Conservation (phyloP, 768 basidiomycete genomes). For the Cystobasidium ongulense region DNA sequence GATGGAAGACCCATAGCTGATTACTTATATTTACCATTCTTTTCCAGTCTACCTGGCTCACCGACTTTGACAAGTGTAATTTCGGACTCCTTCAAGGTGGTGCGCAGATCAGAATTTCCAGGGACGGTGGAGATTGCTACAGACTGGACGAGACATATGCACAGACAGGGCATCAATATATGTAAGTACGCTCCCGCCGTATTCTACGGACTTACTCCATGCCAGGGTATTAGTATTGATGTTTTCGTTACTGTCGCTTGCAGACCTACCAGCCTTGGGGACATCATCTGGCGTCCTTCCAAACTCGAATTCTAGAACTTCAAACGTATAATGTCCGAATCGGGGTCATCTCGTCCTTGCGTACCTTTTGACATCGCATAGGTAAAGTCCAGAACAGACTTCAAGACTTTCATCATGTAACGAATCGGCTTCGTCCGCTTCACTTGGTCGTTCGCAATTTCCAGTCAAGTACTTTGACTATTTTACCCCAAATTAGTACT, state of each 20-base stretch:
- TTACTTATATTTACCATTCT: neutral
- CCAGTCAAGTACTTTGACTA: neutral
- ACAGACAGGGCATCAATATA: slow-evolving; percentile 13
- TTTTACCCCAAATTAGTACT: neutral
- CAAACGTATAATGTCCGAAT: neutral
- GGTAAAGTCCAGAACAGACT: no score
- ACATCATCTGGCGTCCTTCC: neutral
- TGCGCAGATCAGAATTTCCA: neutral
- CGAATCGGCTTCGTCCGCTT: no score
- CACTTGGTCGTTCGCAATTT: no score
- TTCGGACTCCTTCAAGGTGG: slow-evolving; percentile 9
- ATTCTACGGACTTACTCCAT: neutral
- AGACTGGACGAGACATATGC: slow-evolving; percentile 6
- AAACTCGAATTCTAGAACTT: neutral
- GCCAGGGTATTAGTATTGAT: neutral
- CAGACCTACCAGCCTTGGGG: slow-evolving; percentile 10
- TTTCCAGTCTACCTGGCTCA: slow-evolving; percentile 18
- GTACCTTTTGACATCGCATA: no score
- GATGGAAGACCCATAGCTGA: neutral
- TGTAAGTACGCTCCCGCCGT: slow-evolving; percentile 7
- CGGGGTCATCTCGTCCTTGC: no score
- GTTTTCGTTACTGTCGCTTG: neutral
- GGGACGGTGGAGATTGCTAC: slow-evolving; percentile 14
- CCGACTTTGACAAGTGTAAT: slow-evolving; percentile 3
- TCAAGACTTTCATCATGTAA: no score